Evolutionary conservation across 768 basidiomycete species (phyloP).

Genomic region (Grammothele lineata): DNA sequence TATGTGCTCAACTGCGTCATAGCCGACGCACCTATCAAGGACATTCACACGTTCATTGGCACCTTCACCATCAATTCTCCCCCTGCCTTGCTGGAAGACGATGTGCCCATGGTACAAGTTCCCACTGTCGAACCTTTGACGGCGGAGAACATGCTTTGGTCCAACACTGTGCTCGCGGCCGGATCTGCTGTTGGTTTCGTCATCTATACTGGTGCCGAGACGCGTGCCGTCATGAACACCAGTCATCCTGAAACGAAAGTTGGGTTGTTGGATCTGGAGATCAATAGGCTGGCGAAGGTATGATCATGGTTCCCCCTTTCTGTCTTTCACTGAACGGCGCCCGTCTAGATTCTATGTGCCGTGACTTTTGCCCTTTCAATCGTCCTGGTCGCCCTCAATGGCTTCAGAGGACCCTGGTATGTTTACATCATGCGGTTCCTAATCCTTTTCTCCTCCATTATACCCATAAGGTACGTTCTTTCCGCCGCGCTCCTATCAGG

Average conservation of each 20-base stretch:
- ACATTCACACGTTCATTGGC: constrained; percentile 93
- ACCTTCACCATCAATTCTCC: constrained; percentile 76
- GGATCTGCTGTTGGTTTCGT: constrained; percentile 91
- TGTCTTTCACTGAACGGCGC: constrained; percentile 2
- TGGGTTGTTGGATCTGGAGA: constrained; percentile 88
- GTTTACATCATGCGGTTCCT: constrained; percentile 96
- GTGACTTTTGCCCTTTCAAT: constrained; percentile 92
- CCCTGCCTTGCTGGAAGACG: constrained; percentile 24
- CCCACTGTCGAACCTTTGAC: constrained; percentile 78
- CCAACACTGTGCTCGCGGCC: constrained; percentile 95
- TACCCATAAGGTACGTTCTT: constrained; percentile 85
- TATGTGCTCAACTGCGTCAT: not conserved
- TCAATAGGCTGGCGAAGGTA: constrained; percentile 96
- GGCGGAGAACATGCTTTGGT: constrained; percentile 94
- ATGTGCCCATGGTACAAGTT: constrained; percentile 35
- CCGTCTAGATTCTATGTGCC: constrained; percentile 94
- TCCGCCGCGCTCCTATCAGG: not conserved
- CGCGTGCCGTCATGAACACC: constrained; percentile 97
- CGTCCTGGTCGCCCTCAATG: constrained; percentile 90
- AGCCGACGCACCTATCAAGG: constrained; percentile 96
- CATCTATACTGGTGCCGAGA: constrained; percentile 92
- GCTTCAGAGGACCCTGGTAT: constrained; percentile 94
- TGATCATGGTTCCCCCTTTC: constrained; percentile 17
- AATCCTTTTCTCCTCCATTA: constrained; percentile 97
- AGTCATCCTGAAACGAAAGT: constrained; percentile 95